Evolutionary conservation across 352 stramenopile genomes (phyloP), one percentile per base, ranked within the genome.

Genomic region (Globisporangium mamillatum): DNA sequence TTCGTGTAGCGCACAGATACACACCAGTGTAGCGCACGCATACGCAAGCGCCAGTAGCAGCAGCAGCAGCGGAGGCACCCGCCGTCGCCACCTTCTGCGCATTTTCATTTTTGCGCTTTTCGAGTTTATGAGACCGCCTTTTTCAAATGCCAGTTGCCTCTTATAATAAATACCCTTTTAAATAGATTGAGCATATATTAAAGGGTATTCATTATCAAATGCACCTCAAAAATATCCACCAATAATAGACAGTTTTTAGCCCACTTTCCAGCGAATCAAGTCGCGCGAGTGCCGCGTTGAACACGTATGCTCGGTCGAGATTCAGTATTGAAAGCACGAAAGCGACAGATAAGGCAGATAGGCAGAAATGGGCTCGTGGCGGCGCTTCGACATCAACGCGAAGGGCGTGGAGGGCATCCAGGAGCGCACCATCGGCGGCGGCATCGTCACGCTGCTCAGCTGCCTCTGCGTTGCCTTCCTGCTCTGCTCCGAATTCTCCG

Each of bases 321-420:
- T 69, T 56, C 52, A 61, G 44, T 60, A 25, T 58, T 34, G 27
- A 32, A 60, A 68, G 46, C 22, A 22, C 59, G 24, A 74, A 64
- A 63, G 69, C 56, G 60, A 29, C n/a, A 38, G 22, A 63, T 10
- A 29, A 36, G 52, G 14, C 12, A 55, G 27, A 22, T 1, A 46
- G 34, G 44, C 24, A 73, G 27, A 20, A 18, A 87, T 88, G 75
- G 67, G 84, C 68, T 79, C 81, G 73, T 92, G 83, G 86, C 81
- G 86, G 73, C 83, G 82, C 69, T 96, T 94, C 72, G 89, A 96
- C 79, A 78, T 94, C 66, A 93, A 96, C 64, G 82, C 84, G 64
- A 96, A 96, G 82, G 89, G 87, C 78, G 83, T 96, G 53, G 89
- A 96, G 72, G 89, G 89, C 73, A 95, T 96, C 73, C 89, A 96